phyloP scores from a whole-genome alignment of 495 filamentous ascomycete species.

The Lasiosphaeris hirsuta region DNA sequence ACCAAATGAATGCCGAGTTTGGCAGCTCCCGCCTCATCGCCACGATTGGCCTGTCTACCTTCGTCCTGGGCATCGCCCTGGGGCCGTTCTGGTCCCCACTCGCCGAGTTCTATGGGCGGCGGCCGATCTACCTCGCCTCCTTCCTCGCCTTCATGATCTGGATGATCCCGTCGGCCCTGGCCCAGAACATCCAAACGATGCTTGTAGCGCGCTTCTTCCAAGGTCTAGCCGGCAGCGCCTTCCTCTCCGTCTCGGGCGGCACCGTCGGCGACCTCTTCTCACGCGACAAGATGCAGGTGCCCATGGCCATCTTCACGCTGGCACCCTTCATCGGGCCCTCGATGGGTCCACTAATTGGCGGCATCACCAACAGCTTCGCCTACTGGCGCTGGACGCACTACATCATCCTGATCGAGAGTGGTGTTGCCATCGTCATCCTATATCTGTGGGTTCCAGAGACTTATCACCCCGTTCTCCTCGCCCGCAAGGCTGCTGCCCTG shows the following conservation, averaged over 20 bases:
- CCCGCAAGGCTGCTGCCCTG: conserved; percentile 66
- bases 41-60: conserved; percentile 75
- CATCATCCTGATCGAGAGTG: conserved; percentile 76
- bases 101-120: conserved; percentile 83
- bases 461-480: conserved; percentile 72
- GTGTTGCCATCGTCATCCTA: conserved; percentile 57
- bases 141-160: conserved; percentile 80
- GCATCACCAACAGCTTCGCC: conserved; percentile 68
- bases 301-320: conserved; percentile 65
- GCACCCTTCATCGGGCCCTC: conserved; percentile 72
- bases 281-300: conserved; percentile 65
- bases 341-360: conserved; percentile 55
- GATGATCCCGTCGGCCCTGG: conserved; percentile 84
- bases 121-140: conserved; percentile 77
- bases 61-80: conserved; percentile 70
- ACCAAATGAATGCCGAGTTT: conserved; percentile 78
- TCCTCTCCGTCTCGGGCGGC: conserved; percentile 85
- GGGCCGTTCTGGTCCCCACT: conserved; percentile 64
- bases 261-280: conserved; percentile 88
- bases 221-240: conserved; percentile 81
- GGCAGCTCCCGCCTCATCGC: conserved; percentile 64
- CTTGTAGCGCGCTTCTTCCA: conserved; percentile 79
- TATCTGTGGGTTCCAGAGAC: conserved; percentile 83
- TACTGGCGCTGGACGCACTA: conserved; percentile 93
- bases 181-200: conserved; percentile 79